Base-by-base conservation (phyloP, 768 basidiomycete species). In the Serendipita vermifera region DNA sequence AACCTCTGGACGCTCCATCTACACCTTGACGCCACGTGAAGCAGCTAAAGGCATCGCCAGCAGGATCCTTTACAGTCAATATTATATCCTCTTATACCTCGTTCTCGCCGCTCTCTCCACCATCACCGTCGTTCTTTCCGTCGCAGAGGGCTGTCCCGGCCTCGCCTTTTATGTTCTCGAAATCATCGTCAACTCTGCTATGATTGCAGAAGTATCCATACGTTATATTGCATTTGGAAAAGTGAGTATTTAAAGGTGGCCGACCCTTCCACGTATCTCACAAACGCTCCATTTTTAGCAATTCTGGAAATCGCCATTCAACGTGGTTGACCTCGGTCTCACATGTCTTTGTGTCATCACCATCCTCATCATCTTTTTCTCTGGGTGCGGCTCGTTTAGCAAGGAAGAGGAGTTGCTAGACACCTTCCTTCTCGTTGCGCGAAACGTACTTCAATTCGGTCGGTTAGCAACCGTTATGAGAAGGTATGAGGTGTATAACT, bases 221-320 rank as follows among this genome's bases (percentile, higher is more conserved):
- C 81, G 96, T 36, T 85, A 97, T 66, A 74, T 97, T 57, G 96
- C 96, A 1, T 87, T 96, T 64, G 94, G 94, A 59, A 78, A 80
- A 69, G 94, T 98, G 64, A 64, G 88, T 73, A 29, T 32, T 7
- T 15, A 20, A 35, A 17, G 13, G 36, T 54, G 27, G 20, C 32
- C 54, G 15, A 24, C 15, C 48, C 14, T 36, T 29, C 26, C 31
- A 38, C 38, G n/a, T n/a, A 32, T 38, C 55, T 57, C 27, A 4
- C 33, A 36, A 15, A 54, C 35, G 11, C 51, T 54, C 38, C 58
- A 43, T 54, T 57, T 55, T 36, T 66, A 93, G 91, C 87, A 91
- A 89, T 96, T 96, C 73, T 93, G 89, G 89, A 86, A 80, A 67
- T 87, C 88, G n/a, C 82, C 83, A 9, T 91, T 89, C 71, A 97